Conservation (phyloP, 192 early-diverging fungal species). For the Allomyces macrogynus region DNA sequence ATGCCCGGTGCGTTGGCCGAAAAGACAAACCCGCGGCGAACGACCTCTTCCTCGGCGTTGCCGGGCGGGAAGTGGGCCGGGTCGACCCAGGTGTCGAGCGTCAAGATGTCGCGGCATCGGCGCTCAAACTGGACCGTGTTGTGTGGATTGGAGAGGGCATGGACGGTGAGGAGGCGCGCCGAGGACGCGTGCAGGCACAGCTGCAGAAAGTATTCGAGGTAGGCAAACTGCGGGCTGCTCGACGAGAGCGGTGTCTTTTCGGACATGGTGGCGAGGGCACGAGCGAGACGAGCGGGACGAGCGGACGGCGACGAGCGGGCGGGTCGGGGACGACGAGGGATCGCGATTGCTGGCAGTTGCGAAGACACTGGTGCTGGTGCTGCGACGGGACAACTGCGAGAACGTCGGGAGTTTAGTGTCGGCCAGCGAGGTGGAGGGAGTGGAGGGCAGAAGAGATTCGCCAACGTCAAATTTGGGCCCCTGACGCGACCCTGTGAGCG, state of each 20-base stretch:
- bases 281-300: too few relatives aligned
- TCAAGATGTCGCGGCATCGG: slow-evolving; percentile 26
- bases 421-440: too few relatives aligned
- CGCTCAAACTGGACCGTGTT: slow-evolving; percentile 24
- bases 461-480: too few relatives aligned
- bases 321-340: too few relatives aligned
- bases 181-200: slow-evolving; percentile 29
- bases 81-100: slow-evolving; percentile 22
- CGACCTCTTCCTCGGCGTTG: slow-evolving; percentile 39
- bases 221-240: slow-evolving; percentile 20
- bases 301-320: too few relatives aligned
- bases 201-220: slow-evolving; percentile 33
- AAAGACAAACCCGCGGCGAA: slow-evolving; percentile 30
- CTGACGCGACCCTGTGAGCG: too few relatives aligned
- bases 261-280: background rate
- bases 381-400: too few relatives aligned
- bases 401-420: too few relatives aligned
- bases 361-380: too few relatives aligned
- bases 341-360: too few relatives aligned
- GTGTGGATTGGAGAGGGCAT: slow-evolving; percentile 29
- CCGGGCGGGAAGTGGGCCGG: slow-evolving; percentile 16
- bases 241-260: slow-evolving; percentile 1
- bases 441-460: too few relatives aligned
- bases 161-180: slow-evolving; percentile 25
- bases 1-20: slow-evolving; percentile 13